Evolutionary conservation across 1,284 basidiomycete genomes (phyloP), one percentile per base, ranked within the genome.

Genomic region (Ganoderma leucocontextum): DNA sequence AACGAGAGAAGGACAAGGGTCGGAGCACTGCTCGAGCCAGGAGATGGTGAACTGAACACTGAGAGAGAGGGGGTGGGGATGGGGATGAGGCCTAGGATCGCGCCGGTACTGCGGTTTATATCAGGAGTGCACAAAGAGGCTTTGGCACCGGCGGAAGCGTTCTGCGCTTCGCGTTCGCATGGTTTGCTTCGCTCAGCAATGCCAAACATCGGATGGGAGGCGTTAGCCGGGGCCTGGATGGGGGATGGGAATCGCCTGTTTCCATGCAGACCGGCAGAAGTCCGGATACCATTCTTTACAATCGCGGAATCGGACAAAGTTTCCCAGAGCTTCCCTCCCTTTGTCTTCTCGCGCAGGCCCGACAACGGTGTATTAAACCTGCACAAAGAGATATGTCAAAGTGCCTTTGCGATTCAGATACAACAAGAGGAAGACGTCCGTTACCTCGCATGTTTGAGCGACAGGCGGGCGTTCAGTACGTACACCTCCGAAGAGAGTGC

Each of bases 11-110:
- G 35, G 55, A 62, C 44, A 36, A 49, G 44, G 44, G 44, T 49
- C 60, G 42, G 60, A 62, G 60, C 60, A 62, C 60, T 52, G 60
- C 60, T 52, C 60, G 47, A 62, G 60, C 44, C 33, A 19, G n/a
- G 35, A 52, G 60, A 61, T 6, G 19, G 17, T 36, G 55, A 38
- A 58, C 33, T 36, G 55, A 58, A 47, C 5, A 47, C 44, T 13
- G 55, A 38, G 55, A 33, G 33, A 38, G 35, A 25, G 17, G 35
- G 55, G n/a, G n/a, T n/a, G n/a, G 15, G 17, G 53, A 41, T 33
- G 39, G 59, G 29, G 59, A 44, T 42, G 59, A 19, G 19, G 36
- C 22, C 4, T 39, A n/a, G 44, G 44, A 58, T 58, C 35, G 35
- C 35, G 19, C 55, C 19, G 35, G 22, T 13, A n/a, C 35, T 12